Evolutionary conservation across 768 basidiomycete genomes (phyloP), one percentile per base, ranked within the genome.

Genomic region (Kondoa malvinella): DNA sequence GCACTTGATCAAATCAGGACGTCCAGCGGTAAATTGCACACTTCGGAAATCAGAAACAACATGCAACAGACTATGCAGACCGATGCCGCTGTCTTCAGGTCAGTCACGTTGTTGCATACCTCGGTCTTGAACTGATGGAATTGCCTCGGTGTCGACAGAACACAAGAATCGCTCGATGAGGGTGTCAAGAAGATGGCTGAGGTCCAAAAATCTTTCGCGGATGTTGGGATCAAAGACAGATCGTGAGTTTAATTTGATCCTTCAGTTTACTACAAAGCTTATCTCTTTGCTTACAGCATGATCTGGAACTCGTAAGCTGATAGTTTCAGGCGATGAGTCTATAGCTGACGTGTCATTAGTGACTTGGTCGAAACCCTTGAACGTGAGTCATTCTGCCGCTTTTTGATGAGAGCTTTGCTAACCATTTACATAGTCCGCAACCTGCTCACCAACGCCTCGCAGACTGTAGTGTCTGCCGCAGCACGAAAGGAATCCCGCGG

Each of bases 341-440:
- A 50, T 34, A 70, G 60, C 60, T 56, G 64, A 14, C n/a, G 56
- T 27, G 70, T 69, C 1, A 25, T 57, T 72, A 92, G 90, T 72
- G 95, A 99, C 77, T 86, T 99, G 68, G 83, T 97, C 70, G 95
- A 99, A 80, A 97, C 92, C 12, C 83, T 97, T 66, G 95, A 99
- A 77, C 86, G 61, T 63, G 27, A 27, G 61, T 63, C 15, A 3
- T 31, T 60, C 25, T 15, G 15, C 25, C 16, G 58, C 58, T 27
- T 31, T 25, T 31, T n/a, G n/a, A n/a, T n/a, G n/a, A n/a, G n/a
- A n/a, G n/a, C n/a, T n/a, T 60, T 60, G 30, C 25, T 60, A 25
- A 15, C 58, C 1, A 26, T 27, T 15, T 60, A 26, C 34, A 33
- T 56, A 63, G 61, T 97, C 56, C 87, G 92, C 77, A 99, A 97